A percentile compares a stretch with the other conserved stretches of the same genome.
These are phyloP conservation scores for Fusarium vanettenii DNA, from an alignment of 2,329 filamentous ascomycete species.

Conservation along the genomic window DNA sequence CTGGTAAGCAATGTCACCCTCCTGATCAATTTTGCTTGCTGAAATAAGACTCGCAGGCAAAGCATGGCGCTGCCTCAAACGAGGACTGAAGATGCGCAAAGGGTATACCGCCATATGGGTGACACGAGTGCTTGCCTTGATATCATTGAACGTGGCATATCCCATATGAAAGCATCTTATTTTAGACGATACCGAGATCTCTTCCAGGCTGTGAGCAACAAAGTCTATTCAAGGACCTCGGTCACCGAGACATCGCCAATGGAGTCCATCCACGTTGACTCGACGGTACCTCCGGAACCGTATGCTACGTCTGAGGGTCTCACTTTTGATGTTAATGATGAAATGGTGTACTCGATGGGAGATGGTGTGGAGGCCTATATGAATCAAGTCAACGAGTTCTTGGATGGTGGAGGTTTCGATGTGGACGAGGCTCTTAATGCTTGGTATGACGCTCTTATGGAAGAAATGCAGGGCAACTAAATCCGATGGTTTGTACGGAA, in stretches of 20 bases:
- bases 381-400: slow-evolving; percentile 13
- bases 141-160: background rate
- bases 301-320: background rate
- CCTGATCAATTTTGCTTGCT: background rate
- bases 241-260: background rate
- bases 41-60: background rate
- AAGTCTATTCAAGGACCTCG: background rate
- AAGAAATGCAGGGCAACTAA: background rate
- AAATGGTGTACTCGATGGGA: background rate
- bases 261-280: background rate
- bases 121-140: slow-evolving; percentile 3
- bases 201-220: background rate
- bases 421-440: slow-evolving; percentile 2
- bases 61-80: background rate
- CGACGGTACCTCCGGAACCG: background rate
- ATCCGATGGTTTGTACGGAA: background rate
- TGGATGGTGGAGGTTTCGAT: slow-evolving; percentile 16
- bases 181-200: background rate
- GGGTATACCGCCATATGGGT: background rate
- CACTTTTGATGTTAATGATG: background rate
- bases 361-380: slow-evolving; percentile 19
- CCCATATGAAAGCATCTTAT: background rate
- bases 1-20: background rate
- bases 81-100: background rate
- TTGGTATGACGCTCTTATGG: background rate